These are phyloP conservation scores for Ceratobasidium sp. DNA, from an alignment of 1,284 basidiomycete genomes.

Conservation along the genomic window DNA sequence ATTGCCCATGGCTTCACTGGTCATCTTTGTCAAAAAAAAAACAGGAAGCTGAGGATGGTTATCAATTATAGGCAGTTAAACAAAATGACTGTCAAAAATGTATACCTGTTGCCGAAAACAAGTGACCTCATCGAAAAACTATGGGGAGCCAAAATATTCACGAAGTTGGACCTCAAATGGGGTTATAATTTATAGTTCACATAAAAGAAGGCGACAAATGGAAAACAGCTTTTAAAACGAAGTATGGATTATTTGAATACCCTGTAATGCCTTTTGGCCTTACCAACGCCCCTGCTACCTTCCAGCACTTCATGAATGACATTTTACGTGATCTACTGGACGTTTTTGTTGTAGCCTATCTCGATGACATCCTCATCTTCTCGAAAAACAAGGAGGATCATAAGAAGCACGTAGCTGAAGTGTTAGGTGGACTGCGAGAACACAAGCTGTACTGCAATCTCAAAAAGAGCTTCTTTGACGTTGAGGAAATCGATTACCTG, in stretches of 20 bases:
- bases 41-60: conserved; percentile 53
- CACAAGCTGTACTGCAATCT: conserved; percentile 45
- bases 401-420: conserved; percentile 46
- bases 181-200: conserved; percentile 51
- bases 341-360: conserved; percentile 46
- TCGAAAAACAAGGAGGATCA: conserved; percentile 55
- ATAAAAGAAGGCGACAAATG: conserved; percentile 49
- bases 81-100: neutral
- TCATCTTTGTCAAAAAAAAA: conserved; percentile 61
- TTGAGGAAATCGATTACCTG: conserved; percentile 48
- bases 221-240: conserved; percentile 54
- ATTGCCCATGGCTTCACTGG: conserved; percentile 53
- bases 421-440: conserved; percentile 45
- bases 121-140: conserved; percentile 49
- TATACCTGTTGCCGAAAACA: conserved; percentile 44
- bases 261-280: conserved; percentile 51
- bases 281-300: conserved; percentile 50
- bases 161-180: conserved; percentile 50
- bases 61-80: conserved; percentile 56
- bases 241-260: conserved; percentile 54
- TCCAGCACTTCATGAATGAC: conserved; percentile 48
- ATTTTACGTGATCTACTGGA: conserved; percentile 44
- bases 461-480: conserved; percentile 49
- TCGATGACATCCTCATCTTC: conserved; percentile 54
- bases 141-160: conserved; percentile 46